A percentile compares a stretch with the other conserved stretches of the same genome.
These are phyloP conservation scores for Sphenostylis stenocarpa DNA, from an alignment of 306 rosid species.

Conservation along the genomic window DNA sequence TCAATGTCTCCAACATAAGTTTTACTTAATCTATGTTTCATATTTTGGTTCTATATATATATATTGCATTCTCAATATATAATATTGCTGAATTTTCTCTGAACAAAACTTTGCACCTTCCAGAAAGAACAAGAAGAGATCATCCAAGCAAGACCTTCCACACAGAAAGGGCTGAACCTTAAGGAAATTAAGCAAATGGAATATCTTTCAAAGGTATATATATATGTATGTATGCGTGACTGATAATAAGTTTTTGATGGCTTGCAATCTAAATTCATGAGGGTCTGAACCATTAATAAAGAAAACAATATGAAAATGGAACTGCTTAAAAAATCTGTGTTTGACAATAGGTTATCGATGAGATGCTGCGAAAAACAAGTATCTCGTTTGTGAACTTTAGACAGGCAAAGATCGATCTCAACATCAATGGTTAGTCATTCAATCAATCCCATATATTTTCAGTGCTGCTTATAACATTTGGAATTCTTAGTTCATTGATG, in stretches of 20 bases:
- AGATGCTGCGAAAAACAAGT: constrained; percentile 54
- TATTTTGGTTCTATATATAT: too few species aligned
- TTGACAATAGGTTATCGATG: constrained; percentile 60
- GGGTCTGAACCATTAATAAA: neutral
- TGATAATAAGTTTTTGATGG: neutral
- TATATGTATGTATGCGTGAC: neutral
- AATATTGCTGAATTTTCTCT: neutral
- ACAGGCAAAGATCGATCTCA: constrained; percentile 60
- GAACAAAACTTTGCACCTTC: neutral
- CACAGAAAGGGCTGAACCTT: constrained; percentile 46
- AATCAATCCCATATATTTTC: neutral
- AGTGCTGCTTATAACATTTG: neutral
- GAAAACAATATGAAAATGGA: neutral
- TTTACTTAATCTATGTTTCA: neutral
- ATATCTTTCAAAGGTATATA: constrained; percentile 55
- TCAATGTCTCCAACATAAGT: neutral
- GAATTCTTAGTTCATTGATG: neutral
- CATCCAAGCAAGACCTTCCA: constrained; percentile 41
- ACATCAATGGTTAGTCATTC: constrained; percentile 47
- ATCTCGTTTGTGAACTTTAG: constrained; percentile 56
- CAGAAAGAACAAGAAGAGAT: constrained; percentile 73
- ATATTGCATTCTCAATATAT: neutral
- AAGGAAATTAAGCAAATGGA: constrained; percentile 64
- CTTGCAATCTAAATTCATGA: neutral
- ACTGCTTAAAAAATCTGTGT: neutral